Percentiles rank a stretch among this genome's conserved stretches.
Conservation (phyloP, 2,329 filamentous ascomycete genomes). For the Aspergillus sp. region DNA sequence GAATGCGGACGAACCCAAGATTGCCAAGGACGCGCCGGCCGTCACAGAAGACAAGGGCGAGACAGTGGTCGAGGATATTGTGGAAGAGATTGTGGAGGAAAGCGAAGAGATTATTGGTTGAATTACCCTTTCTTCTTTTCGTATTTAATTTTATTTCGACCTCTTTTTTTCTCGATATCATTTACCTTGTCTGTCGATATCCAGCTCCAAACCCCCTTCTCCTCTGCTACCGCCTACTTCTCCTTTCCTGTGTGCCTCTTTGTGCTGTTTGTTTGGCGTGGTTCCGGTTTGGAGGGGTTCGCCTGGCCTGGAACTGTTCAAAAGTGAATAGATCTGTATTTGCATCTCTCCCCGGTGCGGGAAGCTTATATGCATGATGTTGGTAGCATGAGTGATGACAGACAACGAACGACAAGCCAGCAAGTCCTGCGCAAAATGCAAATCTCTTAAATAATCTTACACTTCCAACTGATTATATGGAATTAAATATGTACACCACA, state of each 20-base stretch:
- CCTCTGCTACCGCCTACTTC: conserved; percentile 12
- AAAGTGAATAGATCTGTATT: conserved; percentile 29
- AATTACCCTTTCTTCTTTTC: conserved; percentile 25
- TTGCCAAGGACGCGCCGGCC: conserved; percentile 49
- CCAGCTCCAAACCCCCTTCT: conserved; percentile 19
- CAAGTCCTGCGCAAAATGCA: conserved; percentile 1
- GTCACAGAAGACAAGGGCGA: conserved; percentile 67
- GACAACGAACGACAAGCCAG: conserved; percentile 22
- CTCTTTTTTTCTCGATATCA: conserved; percentile 25
- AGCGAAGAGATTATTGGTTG: conserved; percentile 71
- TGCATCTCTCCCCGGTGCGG: conserved; percentile 21
- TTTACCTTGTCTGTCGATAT: conserved; percentile 29
- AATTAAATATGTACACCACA: background rate
- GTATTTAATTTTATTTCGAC: conserved; percentile 24
- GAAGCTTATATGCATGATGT: conserved; percentile 22
- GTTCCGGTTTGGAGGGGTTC: conserved; percentile 17
- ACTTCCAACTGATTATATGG: background rate
- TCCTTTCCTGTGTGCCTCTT: conserved; percentile 19
- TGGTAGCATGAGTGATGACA: conserved; percentile 30
- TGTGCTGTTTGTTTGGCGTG: conserved; percentile 20
- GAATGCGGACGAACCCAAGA: conserved; percentile 62
- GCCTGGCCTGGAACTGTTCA: conserved; percentile 21
- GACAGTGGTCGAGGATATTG: conserved; percentile 81
- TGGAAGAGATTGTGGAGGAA: conserved; percentile 79
- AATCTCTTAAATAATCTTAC: background rate